These are phyloP conservation scores for Cladorrhinum sp. DNA, from an alignment of 2,329 filamentous ascomycete genomes.

Conservation along the genomic window DNA sequence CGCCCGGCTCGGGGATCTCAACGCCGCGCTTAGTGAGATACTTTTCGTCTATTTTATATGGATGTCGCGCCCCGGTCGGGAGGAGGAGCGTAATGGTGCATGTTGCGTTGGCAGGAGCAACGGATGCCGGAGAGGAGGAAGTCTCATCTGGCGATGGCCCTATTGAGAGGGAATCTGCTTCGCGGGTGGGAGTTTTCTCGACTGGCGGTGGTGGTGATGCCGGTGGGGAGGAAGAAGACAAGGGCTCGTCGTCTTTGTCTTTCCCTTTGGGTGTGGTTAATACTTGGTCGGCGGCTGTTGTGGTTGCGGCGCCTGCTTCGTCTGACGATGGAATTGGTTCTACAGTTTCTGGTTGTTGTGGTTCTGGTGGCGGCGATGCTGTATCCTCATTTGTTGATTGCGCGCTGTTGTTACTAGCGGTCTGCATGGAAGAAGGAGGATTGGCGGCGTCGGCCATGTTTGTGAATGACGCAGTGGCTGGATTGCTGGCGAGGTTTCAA, in stretches of 20 bases:
- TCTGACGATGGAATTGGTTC: too few species aligned
- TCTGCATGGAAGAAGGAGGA: not conserved
- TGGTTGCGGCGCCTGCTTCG: slow-evolving; percentile 6
- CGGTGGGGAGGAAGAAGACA: not conserved
- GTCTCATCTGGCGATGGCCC: slow-evolving; percentile 25
- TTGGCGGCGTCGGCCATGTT: slow-evolving; percentile 2
- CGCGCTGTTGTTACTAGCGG: not conserved
- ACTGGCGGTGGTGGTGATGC: slow-evolving; percentile 10
- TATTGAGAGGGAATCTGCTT: slow-evolving; percentile 36
- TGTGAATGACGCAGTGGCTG: not conserved
- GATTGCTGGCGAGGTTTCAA: not conserved
- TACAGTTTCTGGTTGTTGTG: slow-evolving; percentile 3
- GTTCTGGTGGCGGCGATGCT: not conserved
- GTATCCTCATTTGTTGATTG: not conserved
- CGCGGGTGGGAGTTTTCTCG: slow-evolving; percentile 23
- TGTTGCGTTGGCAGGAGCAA: slow-evolving; percentile 29
- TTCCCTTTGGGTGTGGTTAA: slow-evolving; percentile 26
- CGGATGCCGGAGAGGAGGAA: slow-evolving; percentile 14
- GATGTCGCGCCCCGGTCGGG: slow-evolving; percentile 77
- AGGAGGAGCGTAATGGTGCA: slow-evolving; percentile 81
- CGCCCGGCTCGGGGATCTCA: slow-evolving; percentile 63
- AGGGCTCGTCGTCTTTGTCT: slow-evolving; percentile 30
- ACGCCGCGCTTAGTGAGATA: slow-evolving; percentile 82
- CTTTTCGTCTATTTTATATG: slow-evolving; percentile 83
- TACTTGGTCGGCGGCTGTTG: not conserved